Evolutionary conservation across 1,139 yeast species (phyloP).

Genomic region (Suhomyces terraborum): DNA sequence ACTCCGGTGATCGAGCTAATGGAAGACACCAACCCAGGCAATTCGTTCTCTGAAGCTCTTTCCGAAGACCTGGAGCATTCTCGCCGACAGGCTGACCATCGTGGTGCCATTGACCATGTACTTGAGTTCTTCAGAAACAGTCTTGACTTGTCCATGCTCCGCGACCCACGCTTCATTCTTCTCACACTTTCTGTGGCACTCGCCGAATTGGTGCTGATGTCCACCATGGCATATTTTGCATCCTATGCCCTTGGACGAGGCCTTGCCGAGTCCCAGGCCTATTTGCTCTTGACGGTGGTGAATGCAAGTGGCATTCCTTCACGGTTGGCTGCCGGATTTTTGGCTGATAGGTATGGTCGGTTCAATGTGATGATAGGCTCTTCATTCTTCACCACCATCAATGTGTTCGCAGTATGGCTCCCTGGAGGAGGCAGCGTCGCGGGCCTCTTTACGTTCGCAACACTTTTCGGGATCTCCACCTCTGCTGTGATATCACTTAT

Average conservation of each 20-base stretch:
- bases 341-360: slow-evolving; percentile 35
- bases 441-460: slow-evolving; percentile 31
- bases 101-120: background rate
- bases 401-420: slow-evolving; percentile 31
- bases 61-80: too few species aligned
- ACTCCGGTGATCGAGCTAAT: too few species aligned
- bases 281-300: slow-evolving; percentile 30
- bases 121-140: slow-evolving; percentile 26
- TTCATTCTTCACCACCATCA: slow-evolving; percentile 22
- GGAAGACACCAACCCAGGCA: too few species aligned
- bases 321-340: slow-evolving; percentile 31
- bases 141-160: slow-evolving; percentile 45
- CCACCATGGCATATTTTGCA: slow-evolving; percentile 42
- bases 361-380: slow-evolving; percentile 32
- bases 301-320: slow-evolving; percentile 35
- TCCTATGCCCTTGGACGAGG: slow-evolving; percentile 34
- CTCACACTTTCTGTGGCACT: slow-evolving; percentile 46
- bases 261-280: slow-evolving; percentile 25
- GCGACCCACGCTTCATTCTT: slow-evolving; percentile 40
- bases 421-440: slow-evolving; percentile 29
- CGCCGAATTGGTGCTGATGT: slow-evolving; percentile 51
- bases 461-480: slow-evolving; percentile 26
- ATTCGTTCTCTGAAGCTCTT: too few species aligned
- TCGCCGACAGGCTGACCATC: background rate
- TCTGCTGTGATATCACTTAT: slow-evolving; percentile 35